These are phyloP conservation scores for Aciculosporium take DNA, from an alignment of 2,329 filamentous ascomycete genomes.

Conservation along the genomic window DNA sequence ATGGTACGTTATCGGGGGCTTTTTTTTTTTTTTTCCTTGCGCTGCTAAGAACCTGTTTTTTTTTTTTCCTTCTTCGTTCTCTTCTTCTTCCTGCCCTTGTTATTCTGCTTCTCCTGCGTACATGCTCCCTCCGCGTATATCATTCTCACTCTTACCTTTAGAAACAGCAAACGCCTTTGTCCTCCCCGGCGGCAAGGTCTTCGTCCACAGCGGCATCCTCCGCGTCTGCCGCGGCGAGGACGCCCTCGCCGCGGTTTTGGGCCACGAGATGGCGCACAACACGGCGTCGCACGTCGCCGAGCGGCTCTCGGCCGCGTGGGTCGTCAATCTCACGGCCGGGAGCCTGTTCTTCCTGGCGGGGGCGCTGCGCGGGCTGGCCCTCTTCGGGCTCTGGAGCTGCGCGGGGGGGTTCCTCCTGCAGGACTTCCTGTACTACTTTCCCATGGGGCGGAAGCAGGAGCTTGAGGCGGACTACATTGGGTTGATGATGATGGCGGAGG, in stretches of 20 bases:
- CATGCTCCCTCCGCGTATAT: not conserved
- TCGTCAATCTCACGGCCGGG: slow-evolving; percentile 36
- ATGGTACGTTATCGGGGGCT: slow-evolving; percentile 21
- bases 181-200: slow-evolving; percentile 64
- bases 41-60: no score
- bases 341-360: slow-evolving; percentile 35
- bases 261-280: slow-evolving; percentile 70
- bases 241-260: slow-evolving; percentile 59
- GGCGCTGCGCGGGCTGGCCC: slow-evolving; percentile 24
- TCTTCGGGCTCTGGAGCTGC: slow-evolving; percentile 26
- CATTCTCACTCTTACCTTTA: slow-evolving; percentile 8
- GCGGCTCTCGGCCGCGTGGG: slow-evolving; percentile 38
- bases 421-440: slow-evolving; percentile 50
- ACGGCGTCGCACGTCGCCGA: slow-evolving; percentile 56
- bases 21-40: not conserved
- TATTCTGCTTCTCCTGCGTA: not conserved
- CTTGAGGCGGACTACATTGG: slow-evolving; percentile 71
- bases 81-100: not conserved
- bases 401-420: slow-evolving; percentile 34
- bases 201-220: slow-evolving; percentile 62
- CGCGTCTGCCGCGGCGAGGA: slow-evolving; percentile 52
- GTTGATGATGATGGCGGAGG: slow-evolving; percentile 69
- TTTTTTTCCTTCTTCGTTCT: not conserved
- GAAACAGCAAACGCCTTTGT: slow-evolving; percentile 60
- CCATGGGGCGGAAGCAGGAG: slow-evolving; percentile 58